These are phyloP conservation scores for Macrocystidia cucumis DNA, from an alignment of 1,284 basidiomycete species.

Conservation along the genomic window DNA sequence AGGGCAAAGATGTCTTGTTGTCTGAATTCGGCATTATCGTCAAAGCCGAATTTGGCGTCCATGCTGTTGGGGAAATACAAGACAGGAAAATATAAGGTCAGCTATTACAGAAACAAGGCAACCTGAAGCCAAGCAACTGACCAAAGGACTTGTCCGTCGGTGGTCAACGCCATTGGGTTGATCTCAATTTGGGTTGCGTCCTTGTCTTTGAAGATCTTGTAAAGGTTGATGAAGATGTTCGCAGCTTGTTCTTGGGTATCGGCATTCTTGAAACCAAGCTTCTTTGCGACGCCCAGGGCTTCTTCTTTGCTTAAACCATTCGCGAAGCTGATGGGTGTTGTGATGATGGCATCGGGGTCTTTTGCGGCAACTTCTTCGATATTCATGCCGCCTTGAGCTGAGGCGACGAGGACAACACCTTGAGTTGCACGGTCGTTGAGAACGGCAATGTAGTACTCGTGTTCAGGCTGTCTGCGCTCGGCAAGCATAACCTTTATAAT, in stretches of 20 bases:
- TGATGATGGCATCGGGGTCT: constrained; percentile 93
- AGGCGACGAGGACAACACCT: constrained; percentile 91
- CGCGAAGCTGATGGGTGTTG: constrained; percentile 86
- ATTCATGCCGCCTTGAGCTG: constrained; percentile 94
- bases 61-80: constrained; percentile 50
- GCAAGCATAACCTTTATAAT: constrained; percentile 87
- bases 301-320: constrained; percentile 74
- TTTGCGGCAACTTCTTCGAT: constrained; percentile 99
- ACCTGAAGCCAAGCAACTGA: constrained; percentile 26
- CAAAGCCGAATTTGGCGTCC: constrained; percentile 99
- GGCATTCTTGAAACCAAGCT: constrained; percentile 83
- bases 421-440: constrained; percentile 92
- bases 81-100: constrained; percentile 8
- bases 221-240: constrained; percentile 91
- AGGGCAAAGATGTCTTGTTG: constrained; percentile 88
- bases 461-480: constrained; percentile 87
- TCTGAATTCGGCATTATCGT: constrained; percentile 98
- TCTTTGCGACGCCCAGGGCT: constrained; percentile 78
- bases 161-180: constrained; percentile 96
- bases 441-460: constrained; percentile 98
- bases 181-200: constrained; percentile 99
- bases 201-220: constrained; percentile 97
- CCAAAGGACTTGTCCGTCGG: constrained; percentile 93
- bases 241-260: constrained; percentile 79
- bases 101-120: constrained; percentile 6